Conservation (phyloP, 2,329 filamentous ascomycete genomes). For the Fusarium buxicola region DNA sequence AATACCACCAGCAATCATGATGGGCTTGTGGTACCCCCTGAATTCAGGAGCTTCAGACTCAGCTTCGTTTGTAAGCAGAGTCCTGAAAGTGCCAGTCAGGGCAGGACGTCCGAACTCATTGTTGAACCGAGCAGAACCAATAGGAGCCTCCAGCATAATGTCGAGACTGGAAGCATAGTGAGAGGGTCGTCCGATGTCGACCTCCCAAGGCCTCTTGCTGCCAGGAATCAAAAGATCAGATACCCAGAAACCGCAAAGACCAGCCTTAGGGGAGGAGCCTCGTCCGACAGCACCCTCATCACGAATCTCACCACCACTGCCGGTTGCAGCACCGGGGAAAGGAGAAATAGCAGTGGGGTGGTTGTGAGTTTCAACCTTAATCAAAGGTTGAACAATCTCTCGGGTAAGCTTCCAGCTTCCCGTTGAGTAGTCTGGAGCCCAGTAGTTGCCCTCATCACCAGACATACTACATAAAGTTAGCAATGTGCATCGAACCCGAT, state of each 20-base stretch:
- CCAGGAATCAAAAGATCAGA: conserved; percentile 93
- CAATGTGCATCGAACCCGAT: not conserved
- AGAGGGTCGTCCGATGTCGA: conserved; percentile 86
- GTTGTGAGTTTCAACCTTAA: conserved; percentile 98
- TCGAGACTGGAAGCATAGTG: conserved; percentile 95
- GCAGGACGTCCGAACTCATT: conserved; percentile 96
- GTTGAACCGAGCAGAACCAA: conserved; percentile 95
- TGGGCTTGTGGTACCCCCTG: conserved; percentile 96
- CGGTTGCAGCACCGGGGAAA: conserved; percentile 92
- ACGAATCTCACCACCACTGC: conserved; percentile 93
- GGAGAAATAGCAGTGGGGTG: conserved; percentile 96
- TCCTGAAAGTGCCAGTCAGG: conserved; percentile 91
- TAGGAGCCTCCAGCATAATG: conserved; percentile 97
- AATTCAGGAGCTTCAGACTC: conserved; percentile 69
- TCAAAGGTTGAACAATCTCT: conserved; percentile 87
- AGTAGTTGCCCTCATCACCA: conserved; percentile 64
- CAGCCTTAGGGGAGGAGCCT: conserved; percentile 92
- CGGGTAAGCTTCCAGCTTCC: conserved; percentile 89
- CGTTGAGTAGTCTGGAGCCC: conserved; percentile 88
- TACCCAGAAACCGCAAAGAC: conserved; percentile 92
- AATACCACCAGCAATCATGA: conserved; percentile 97
- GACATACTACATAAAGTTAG: conserved; percentile 44
- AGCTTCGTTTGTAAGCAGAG: conserved; percentile 74
- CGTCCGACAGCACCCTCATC: conserved; percentile 95
- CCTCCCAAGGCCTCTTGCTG: conserved; percentile 86